Evolutionary conservation across 768 basidiomycete genomes (phyloP).

Genomic region (Mycena vulgaris): DNA sequence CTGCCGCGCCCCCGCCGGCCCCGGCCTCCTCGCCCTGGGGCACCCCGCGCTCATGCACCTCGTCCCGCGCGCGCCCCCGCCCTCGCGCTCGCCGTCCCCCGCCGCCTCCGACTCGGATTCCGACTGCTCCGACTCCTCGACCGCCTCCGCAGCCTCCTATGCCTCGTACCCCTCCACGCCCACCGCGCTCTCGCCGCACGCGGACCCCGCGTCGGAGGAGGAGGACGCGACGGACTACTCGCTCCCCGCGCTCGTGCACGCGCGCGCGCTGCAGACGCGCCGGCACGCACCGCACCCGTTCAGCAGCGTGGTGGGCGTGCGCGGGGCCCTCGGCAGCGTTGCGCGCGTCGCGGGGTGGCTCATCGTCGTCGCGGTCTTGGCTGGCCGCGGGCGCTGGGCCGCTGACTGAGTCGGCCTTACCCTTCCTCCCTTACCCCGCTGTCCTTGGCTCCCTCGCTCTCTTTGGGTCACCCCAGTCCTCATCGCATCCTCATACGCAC

Average conservation of each 20-base stretch:
- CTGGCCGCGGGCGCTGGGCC: background rate
- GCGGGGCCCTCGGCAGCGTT: slow-evolving; percentile 1
- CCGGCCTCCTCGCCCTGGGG: slow-evolving; percentile 10
- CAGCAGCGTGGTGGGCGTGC: slow-evolving; percentile 7
- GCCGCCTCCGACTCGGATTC: background rate
- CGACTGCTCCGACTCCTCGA: background rate
- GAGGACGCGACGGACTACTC: slow-evolving; percentile 15
- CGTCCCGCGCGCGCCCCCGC: slow-evolving; percentile 19
- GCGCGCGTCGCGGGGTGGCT: background rate
- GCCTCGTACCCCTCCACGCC: slow-evolving; percentile 16
- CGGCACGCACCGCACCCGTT: slow-evolving; percentile 17
- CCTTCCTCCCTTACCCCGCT: too few relatives aligned
- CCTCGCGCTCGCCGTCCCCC: slow-evolving; percentile 2
- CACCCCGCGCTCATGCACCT: slow-evolving; percentile 7
- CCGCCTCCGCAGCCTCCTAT: background rate
- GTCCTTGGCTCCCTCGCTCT: too few relatives aligned
- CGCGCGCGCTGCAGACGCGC: slow-evolving; percentile 25
- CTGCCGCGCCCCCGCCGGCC: background rate
- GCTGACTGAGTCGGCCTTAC: too few relatives aligned
- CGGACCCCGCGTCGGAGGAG: background rate
- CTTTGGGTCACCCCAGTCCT: too few relatives aligned
- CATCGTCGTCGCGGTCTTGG: slow-evolving; percentile 5
- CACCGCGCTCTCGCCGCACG: background rate
- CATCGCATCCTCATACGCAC: too few relatives aligned
- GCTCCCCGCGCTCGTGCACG: slow-evolving; percentile 15